Conservation (phyloP, 2,329 filamentous ascomycete genomes). For the Exophiala sp. region DNA sequence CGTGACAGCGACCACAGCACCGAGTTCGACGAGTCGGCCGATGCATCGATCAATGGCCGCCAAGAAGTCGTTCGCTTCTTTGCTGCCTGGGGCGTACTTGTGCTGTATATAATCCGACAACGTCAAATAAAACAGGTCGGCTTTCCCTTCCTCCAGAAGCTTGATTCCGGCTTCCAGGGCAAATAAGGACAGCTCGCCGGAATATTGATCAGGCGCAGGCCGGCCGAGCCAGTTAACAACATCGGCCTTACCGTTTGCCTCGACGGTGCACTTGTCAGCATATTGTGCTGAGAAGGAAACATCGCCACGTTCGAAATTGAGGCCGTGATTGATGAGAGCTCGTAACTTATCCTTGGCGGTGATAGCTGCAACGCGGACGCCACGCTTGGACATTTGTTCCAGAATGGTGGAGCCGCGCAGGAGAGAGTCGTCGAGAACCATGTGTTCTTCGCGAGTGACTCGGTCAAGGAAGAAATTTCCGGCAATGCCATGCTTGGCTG, state of each 20-base stretch:
- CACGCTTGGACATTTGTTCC: constrained; percentile 38
- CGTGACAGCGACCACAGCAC: constrained; percentile 39
- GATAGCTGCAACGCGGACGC: constrained; percentile 42
- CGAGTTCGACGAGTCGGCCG: constrained; percentile 34
- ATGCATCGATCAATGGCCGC: constrained; percentile 35
- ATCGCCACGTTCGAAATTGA: constrained; percentile 27
- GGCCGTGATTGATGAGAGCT: constrained; percentile 39
- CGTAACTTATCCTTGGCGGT: constrained; percentile 47
- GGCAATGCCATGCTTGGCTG: constrained; percentile 41
- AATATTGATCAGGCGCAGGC: constrained; percentile 40
- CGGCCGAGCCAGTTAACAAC: constrained; percentile 40
- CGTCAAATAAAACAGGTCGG: constrained; percentile 44
- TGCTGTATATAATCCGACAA: constrained; percentile 47
- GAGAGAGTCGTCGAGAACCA: constrained; percentile 42
- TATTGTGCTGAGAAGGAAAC: constrained; percentile 42
- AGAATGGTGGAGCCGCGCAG: constrained; percentile 43
- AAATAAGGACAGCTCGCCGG: constrained; percentile 43
- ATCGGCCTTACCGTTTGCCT: constrained; percentile 36
- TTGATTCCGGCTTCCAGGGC: constrained; percentile 45
- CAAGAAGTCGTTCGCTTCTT: constrained; percentile 40
- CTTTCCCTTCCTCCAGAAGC: constrained; percentile 37
- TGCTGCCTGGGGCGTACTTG: constrained; percentile 38
- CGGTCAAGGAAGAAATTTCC: constrained; percentile 46
- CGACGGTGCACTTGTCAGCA: constrained; percentile 32
- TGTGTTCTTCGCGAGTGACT: constrained; percentile 38